phyloP scores from a whole-genome alignment of 805 yeast species.

The Yueomyces sp. region DNA sequence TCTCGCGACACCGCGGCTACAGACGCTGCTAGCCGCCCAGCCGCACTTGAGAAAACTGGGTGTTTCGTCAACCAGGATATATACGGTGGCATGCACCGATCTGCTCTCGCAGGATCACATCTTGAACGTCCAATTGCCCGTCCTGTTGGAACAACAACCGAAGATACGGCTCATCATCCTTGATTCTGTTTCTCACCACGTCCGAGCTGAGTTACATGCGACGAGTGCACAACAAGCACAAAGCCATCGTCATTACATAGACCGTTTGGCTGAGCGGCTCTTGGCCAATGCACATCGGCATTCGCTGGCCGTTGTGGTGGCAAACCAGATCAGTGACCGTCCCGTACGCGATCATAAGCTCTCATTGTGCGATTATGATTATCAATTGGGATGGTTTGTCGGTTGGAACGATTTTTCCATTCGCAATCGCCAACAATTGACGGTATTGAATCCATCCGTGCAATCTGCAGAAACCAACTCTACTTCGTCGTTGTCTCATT shows the following conservation, averaged over 20 bases:
- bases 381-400: conserved; percentile 56
- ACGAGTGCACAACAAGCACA: conserved; percentile 25
- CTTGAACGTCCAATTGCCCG: conserved; percentile 54
- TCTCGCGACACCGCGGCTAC: conserved; percentile 51
- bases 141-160: conserved; percentile 28
- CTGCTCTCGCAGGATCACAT: conserved; percentile 66
- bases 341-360: conserved; percentile 8
- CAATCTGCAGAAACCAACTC: too few species aligned
- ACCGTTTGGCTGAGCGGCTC: conserved; percentile 34
- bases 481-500: too few species aligned
- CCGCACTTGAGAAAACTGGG: conserved; percentile 16
- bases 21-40: conserved; percentile 31
- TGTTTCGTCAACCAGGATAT: conserved; percentile 29
- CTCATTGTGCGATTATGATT: conserved; percentile 30
- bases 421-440: conserved; percentile 16
- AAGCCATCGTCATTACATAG: conserved; percentile 30
- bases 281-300: conserved; percentile 33
- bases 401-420: conserved; percentile 56
- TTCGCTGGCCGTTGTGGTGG: conserved; percentile 49
- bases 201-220: conserved; percentile 45
- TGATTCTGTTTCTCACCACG: conserved; percentile 76
- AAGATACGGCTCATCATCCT: conserved; percentile 46
- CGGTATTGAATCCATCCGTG: background rate
- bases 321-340: conserved; percentile 72
- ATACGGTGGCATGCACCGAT: conserved; percentile 48